Conservation (phyloP, 305 asterid genomes). For the Solanum hybrid region DNA sequence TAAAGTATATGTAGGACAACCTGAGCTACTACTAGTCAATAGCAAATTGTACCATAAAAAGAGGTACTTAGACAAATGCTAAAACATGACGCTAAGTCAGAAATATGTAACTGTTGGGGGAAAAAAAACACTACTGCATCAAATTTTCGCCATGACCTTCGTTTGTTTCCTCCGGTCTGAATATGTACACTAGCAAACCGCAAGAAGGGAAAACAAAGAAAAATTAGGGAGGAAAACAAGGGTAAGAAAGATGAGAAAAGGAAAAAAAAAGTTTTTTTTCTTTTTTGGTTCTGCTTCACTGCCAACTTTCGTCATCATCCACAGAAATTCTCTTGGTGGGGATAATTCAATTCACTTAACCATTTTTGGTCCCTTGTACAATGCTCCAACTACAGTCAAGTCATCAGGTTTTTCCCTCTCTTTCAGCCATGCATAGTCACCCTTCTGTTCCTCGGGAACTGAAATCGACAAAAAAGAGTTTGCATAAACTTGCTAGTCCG, state of each 20-base stretch:
- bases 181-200: constrained; percentile 3
- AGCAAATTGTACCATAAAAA: neutral
- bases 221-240: neutral
- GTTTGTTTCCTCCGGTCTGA: neutral
- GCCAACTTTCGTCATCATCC: neutral
- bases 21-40: neutral
- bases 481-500: neutral
- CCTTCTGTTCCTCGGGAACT: constrained; percentile 5
- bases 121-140: neutral
- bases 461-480: neutral
- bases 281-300: neutral
- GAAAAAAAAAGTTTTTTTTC: neutral
- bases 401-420: constrained; percentile 9
- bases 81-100: neutral
- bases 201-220: neutral
- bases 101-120: neutral
- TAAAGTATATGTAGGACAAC: neutral
- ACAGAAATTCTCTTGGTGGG: neutral
- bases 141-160: neutral
- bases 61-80: neutral
- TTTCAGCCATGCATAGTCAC: constrained; percentile 7
- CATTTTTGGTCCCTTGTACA: constrained; percentile 5
- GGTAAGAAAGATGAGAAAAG: neutral
- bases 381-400: constrained; percentile 5
- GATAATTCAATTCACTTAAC: neutral